These are phyloP conservation scores for Cyclotella sp. DNA, from an alignment of 108 stramenopile species.

Conservation along the genomic window DNA sequence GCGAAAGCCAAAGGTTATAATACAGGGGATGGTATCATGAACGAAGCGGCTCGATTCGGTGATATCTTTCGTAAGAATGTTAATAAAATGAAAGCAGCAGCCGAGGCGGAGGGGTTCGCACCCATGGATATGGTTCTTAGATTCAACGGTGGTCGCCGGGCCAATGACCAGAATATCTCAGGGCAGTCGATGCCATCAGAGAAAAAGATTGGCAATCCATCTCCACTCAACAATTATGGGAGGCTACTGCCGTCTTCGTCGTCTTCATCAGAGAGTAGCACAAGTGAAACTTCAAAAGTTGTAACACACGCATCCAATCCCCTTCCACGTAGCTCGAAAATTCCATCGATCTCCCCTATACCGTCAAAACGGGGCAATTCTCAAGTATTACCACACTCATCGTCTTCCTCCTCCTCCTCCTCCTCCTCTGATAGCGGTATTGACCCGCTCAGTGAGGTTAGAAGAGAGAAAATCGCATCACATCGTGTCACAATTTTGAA, in stretches of 20 bases:
- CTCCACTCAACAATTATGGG: background rate
- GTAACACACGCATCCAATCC: background rate
- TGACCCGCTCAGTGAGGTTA: slow-evolving; percentile 10
- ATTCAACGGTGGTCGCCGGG: slow-evolving; percentile 10
- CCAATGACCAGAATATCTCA: background rate
- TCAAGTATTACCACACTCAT: background rate
- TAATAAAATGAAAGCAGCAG: slow-evolving; percentile 28
- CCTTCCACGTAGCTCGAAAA: background rate
- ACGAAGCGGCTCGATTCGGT: slow-evolving; percentile 40
- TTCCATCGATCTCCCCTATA: background rate
- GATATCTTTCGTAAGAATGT: slow-evolving; percentile 38
- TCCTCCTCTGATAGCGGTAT: slow-evolving; percentile 10
- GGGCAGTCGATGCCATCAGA: background rate
- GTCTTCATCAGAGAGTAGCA: slow-evolving; percentile 15
- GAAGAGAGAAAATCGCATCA: slow-evolving; percentile 14
- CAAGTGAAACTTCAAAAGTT: background rate
- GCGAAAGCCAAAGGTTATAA: slow-evolving; percentile 16
- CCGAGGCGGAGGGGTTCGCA: slow-evolving; percentile 49
- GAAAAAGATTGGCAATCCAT: background rate
- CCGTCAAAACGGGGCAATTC: background rate
- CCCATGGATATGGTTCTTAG: slow-evolving; percentile 50
- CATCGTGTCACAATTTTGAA: background rate
- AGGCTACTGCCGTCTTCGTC: background rate
- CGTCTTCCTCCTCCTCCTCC: slow-evolving; percentile 8
- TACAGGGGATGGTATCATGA: slow-evolving; percentile 34